phyloP scores from a whole-genome alignment of 2,329 filamentous ascomycete species.

The Teratosphaeria zuluensis region DNA sequence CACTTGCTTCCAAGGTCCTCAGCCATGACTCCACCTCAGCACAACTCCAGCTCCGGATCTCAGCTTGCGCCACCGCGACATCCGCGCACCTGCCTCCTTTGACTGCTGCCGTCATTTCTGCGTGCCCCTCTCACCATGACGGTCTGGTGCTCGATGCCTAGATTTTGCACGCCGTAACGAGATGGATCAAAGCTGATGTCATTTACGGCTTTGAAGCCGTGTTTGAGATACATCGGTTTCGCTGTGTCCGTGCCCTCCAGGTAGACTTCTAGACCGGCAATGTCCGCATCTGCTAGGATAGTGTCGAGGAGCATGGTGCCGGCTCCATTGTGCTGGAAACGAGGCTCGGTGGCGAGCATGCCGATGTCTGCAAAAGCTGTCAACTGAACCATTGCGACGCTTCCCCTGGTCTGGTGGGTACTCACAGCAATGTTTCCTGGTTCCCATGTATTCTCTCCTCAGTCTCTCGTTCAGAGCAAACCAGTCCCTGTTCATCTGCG shows the following conservation, averaged over 20 bases:
- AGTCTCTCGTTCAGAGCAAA: constrained; percentile 24
- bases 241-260: constrained; percentile 31
- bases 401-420: not conserved
- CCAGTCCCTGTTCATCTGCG: constrained; percentile 26
- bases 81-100: not conserved
- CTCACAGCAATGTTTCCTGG: constrained; percentile 22
- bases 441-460: constrained; percentile 20
- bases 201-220: constrained; percentile 22
- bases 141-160: constrained; percentile 21
- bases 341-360: constrained; percentile 31
- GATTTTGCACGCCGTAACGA: constrained; percentile 17
- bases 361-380: constrained; percentile 16
- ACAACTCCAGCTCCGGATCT: not conserved
- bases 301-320: constrained; percentile 31
- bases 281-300: constrained; percentile 33
- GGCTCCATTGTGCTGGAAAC: constrained; percentile 33
- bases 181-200: constrained; percentile 23
- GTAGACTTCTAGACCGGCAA: constrained; percentile 30
- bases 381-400: not conserved
- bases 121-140: constrained; percentile 19
- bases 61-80: not conserved
- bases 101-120: not conserved
- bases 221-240: constrained; percentile 23
- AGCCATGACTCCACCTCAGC: not conserved
- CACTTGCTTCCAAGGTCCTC: not conserved